Evolutionary conservation across 2,329 filamentous ascomycete genomes (phyloP), one percentile per base, ranked within the genome.

Genomic region (Colletotrichum tropicale): DNA sequence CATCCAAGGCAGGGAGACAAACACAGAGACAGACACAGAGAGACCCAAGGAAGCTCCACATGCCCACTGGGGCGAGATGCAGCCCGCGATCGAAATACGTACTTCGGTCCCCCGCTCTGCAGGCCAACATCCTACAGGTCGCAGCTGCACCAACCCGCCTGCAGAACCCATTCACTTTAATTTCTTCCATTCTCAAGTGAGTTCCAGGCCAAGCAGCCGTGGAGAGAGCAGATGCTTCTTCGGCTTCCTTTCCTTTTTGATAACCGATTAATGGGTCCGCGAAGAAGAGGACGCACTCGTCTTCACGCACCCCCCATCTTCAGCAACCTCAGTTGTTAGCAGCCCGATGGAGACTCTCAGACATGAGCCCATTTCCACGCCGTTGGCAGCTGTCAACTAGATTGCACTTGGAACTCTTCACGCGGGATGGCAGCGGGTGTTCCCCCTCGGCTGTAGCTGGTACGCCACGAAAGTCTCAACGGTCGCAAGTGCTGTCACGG

Each of bases 161-260:
- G 21, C 64, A 61, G 56, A 52, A 30, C 21, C 32, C 32, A 5
- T 34, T 52, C 26, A 43, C 34, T 43, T 52, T 60, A 30, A 34
- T 73, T 38, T 60, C 66, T 28, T 34, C 34, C 26, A 36, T 52
- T n/a, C 52, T 32, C 38, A 15, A 15, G 9, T n/a, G 24, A 58
- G 43, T 28, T 34, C 36, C 18, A 36, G 43, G 64, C 60, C 43
- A 52, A 26, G 55, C 18, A 30, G 32, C 24, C 24, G 21, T 48
- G 55, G 56, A 58, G 56, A 8, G 21, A 21, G n/a, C 43, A 52
- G 43, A 52, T 21, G 43, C 43, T 28, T n/a, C 21, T 65, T 68
- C 70, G 62, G 64, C 55, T 73, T 65, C 58, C 48, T 65, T 73
- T 69, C 61, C 64, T 38, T n/a, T 65, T 73, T 43, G 43, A 48